phyloP scores from a whole-genome alignment of 2,329 filamentous ascomycete species.

The Rhexocercosporidium sp. region DNA sequence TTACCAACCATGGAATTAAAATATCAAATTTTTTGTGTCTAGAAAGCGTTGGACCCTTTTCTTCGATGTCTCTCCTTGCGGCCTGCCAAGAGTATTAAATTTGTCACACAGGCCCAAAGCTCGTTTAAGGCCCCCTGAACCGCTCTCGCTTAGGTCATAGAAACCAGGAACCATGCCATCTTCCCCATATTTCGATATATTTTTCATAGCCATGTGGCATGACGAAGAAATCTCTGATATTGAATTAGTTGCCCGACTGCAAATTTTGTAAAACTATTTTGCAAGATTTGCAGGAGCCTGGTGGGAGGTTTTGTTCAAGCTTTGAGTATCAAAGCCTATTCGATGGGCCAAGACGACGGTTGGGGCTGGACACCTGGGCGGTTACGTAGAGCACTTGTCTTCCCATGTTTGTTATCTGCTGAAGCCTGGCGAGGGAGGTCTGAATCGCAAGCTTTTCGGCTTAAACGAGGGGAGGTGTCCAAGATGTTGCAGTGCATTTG shows the following conservation, averaged over 20 bases:
- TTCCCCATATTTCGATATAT: neutral
- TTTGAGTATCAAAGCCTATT: conserved; percentile 4
- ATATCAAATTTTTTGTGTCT: neutral
- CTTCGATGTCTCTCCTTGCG: neutral
- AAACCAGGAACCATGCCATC: conserved; percentile 2
- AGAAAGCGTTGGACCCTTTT: neutral
- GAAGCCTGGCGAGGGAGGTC: neutral
- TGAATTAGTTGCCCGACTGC: neutral
- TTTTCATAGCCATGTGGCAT: conserved; percentile 2
- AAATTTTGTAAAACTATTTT: neutral
- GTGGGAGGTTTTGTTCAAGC: neutral
- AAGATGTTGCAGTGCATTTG: neutral
- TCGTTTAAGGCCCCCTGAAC: neutral
- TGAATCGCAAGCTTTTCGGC: neutral
- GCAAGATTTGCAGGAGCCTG: neutral
- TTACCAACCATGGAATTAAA: neutral
- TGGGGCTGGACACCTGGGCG: neutral
- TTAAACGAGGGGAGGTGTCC: neutral
- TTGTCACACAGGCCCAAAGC: neutral
- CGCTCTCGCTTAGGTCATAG: neutral
- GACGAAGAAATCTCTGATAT: neutral
- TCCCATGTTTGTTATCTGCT: neutral
- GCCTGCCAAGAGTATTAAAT: neutral
- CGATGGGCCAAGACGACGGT: neutral
- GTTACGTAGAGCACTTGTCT: neutral